A percentile compares a stretch with the other conserved stretches of the same genome.
Conservation (phyloP, 2,329 filamentous ascomycete genomes). For the Colletotrichum sansevieriae region DNA sequence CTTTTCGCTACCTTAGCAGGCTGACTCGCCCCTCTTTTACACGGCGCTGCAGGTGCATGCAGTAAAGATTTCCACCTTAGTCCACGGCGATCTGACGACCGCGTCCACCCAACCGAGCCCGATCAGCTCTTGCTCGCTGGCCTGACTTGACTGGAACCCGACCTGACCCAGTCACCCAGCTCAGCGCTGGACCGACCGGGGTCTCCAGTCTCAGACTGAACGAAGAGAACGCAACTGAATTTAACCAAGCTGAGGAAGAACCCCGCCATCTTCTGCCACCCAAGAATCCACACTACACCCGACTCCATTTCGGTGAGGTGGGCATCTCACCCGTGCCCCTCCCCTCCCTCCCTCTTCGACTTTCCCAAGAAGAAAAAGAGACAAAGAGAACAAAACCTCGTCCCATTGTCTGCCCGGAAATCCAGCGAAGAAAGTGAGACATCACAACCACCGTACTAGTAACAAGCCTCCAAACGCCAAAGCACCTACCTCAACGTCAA, state of each 20-base stretch:
- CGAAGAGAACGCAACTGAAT: conserved; percentile 19
- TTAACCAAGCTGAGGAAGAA: conserved; percentile 25
- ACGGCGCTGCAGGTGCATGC: conserved; percentile 38
- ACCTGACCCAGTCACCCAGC: conserved; percentile 16
- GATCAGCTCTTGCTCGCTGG: conserved; percentile 16
- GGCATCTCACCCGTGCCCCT: conserved; percentile 31
- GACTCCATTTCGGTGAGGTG: conserved; percentile 35
- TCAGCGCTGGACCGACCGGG: conserved; percentile 24
- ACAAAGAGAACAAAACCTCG: conserved; percentile 18
- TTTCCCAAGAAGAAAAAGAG: conserved; percentile 12
- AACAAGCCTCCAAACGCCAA: conserved; percentile 24
- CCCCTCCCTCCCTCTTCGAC: conserved; percentile 39
- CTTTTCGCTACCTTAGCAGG: conserved; percentile 11
- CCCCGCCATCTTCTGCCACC: conserved; percentile 35
- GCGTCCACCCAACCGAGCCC: conserved; percentile 33
- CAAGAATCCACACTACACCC: conserved; percentile 35
- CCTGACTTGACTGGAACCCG: conserved; percentile 27
- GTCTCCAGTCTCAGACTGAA: conserved; percentile 6
- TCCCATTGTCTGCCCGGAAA: conserved; percentile 15
- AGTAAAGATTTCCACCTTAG: conserved; percentile 21
- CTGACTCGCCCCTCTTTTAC: conserved; percentile 39
- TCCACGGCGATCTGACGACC: conserved; percentile 31
- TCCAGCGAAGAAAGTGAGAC: conserved; percentile 41
- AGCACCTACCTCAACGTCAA: conserved; percentile 26
- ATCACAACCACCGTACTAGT: conserved; percentile 23